Base-by-base conservation (phyloP, 2,329 filamentous ascomycete species). In the Fusarium sp. region DNA sequence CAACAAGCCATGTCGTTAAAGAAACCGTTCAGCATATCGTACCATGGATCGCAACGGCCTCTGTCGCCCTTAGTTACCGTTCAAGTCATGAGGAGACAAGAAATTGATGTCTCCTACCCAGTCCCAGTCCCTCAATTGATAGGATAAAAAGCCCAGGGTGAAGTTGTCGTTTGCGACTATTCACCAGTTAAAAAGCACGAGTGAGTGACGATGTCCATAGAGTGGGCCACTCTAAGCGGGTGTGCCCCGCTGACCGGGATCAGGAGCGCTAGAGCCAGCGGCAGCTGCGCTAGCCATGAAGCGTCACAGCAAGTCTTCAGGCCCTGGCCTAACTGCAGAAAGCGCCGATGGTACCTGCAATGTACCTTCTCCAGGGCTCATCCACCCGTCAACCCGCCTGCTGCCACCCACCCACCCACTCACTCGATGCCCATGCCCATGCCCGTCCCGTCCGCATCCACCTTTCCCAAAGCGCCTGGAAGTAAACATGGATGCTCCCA, bases 381-480 rank as follows among this genome's bases (percentile, higher is more conserved):
- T 20, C 34, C 59, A 52, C 56, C 57, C 66, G 49, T 52, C 49
- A 52, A 52, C 49, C 49, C 22, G 16, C 47, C 47, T n/a, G 16
- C 29, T n/a, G 16, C 29, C 29, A 50, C 22, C 47, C 47, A 34
- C 30, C 50, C 50, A 52, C 34, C 50, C 50, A 42, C 44, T n/a
- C 50, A 42, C 50, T 42, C n/a, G 34, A 38, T 38, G 20, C 24
- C 9, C 38, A 38, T 38, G 20, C 24, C 9, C 38, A 60, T 59
- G 60, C 72, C 67, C 58, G 64, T 74, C 70, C 72, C 70, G 68
- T 49, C 69, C 62, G 63, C 62, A 56, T n/a, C 50, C 54, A 50
- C 73, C 65, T 74, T 68, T 40, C 73, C 72, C 64, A 74, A 75
- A 75, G 68, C 60, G 61, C 70, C 62, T 60, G 56, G 55, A 73